These are phyloP conservation scores for Pseudomonodictys pantanalensis DNA, from an alignment of 495 filamentous ascomycete genomes.

Conservation along the genomic window DNA sequence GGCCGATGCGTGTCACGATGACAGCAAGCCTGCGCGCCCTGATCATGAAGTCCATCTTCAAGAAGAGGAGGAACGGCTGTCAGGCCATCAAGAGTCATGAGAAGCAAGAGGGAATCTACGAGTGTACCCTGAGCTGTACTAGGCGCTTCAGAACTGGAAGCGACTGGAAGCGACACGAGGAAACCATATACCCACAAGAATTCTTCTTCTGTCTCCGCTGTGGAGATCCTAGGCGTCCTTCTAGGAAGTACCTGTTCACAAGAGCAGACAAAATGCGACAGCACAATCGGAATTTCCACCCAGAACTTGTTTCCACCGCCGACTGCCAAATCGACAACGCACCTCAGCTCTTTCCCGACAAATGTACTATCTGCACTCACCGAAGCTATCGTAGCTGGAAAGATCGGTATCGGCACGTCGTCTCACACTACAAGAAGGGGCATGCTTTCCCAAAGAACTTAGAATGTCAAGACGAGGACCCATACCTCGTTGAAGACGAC, in stretches of 20 bases:
- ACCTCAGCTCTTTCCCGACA: not conserved
- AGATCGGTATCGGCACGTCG: constrained; percentile 3
- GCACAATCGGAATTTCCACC: not conserved
- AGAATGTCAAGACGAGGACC: not conserved
- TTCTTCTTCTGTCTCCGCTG: constrained; percentile 10
- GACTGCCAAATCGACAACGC: not conserved
- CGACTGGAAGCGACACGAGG: not conserved
- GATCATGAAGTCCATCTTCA: not conserved
- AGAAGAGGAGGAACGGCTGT: not conserved
- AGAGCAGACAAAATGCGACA: constrained; percentile 8
- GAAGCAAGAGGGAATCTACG: not conserved
- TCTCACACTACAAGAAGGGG: constrained; percentile 3
- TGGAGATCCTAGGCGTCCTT: constrained; percentile 1
- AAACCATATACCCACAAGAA: not conserved
- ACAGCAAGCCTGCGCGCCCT: not conserved
- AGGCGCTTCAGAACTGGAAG: not conserved
- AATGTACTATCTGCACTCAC: constrained; percentile 7
- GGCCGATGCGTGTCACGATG: not conserved
- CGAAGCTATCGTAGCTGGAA: constrained; percentile 1
- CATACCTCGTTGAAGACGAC: constrained; percentile 6
- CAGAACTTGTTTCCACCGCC: not conserved
- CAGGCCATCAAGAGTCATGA: not conserved
- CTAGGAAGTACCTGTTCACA: not conserved
- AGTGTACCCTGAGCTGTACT: constrained; percentile 3
- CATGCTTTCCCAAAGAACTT: not conserved